Base-by-base conservation (phyloP, 441 rosid species). In the Corymbia citriodora region DNA sequence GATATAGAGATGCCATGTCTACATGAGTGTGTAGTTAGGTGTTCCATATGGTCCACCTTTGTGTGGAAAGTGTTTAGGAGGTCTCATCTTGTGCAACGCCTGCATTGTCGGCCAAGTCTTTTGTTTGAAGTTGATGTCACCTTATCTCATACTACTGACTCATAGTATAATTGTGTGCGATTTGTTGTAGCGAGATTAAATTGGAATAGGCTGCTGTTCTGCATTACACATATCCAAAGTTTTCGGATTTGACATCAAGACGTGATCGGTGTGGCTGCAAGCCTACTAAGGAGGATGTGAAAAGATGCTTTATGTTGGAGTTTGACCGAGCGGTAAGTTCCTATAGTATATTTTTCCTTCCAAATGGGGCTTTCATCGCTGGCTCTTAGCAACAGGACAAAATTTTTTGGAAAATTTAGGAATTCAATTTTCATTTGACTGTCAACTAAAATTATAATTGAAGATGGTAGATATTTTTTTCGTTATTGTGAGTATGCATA, bases 181-280 rank as follows among this genome's bases (percentile, higher is more conserved):
- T 83, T 36, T 89, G 91, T 91, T 48, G 63, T 90, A 97, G 99
- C 23, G 98, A 97, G 94, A 86, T 95, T 70, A 98, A 96, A 93
- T 91, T 96, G 90, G 99, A 96, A 27, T 99, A 98, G 91, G 97
- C 97, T 90, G 99, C 97, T 40, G 95, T 98, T 91, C 94, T 98
- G 94, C 97, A 97, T 91, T 97, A 95, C 90, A 96, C 99, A 59
- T 98, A 98, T 90, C 89, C 99, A 33, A 96, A 93, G 86, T 96
- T 95, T 93, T 98, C 99, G 87, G 99, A 98, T 94, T 95, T 98
- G 94, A 98, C 99, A 89, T 96, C 99, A 91, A 96, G 99, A 92
- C 97, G 96, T 90, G 95, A 96, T 94, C 98, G 98, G n/a, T 98
- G 99, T 95, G 99, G 99, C 92, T 98, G 99, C 96, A 98, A 96